phyloP scores from a whole-genome alignment of 2,329 filamentous ascomycete species.

The Botrytis aclada region DNA sequence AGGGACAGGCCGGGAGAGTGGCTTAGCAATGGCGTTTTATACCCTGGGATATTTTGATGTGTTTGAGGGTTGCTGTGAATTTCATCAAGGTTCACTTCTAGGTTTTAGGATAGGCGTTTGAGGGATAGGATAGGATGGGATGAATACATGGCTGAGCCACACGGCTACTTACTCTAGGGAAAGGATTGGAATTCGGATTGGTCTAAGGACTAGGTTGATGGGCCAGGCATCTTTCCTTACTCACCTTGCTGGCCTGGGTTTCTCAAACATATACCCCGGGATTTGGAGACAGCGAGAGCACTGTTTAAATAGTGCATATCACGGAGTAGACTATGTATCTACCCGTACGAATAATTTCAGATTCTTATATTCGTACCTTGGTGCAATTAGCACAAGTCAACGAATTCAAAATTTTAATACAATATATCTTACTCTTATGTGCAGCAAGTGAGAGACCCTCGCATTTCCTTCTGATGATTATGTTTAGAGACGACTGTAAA shows the following conservation, averaged over 20 bases:
- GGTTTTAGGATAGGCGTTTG: constrained; percentile 12
- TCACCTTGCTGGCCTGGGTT: neutral
- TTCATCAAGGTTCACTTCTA: neutral
- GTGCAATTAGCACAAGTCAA: neutral
- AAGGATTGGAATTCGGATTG: neutral
- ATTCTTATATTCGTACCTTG: neutral
- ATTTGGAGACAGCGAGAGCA: neutral
- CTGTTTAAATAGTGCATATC: neutral
- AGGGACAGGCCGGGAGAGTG: neutral
- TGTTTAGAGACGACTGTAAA: neutral
- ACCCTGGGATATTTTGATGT: neutral
- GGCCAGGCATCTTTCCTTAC: neutral
- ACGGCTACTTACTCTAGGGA: neutral
- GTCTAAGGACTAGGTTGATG: neutral
- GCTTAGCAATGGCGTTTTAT: neutral
- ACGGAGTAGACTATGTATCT: neutral
- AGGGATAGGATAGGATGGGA: neutral
- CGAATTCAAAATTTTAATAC: neutral
- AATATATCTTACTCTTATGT: neutral
- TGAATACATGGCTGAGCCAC: neutral
- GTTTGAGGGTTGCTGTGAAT: neutral
- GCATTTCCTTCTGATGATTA: neutral
- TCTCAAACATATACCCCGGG: constrained; percentile 11
- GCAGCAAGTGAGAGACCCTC: neutral
- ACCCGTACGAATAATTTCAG: neutral